Conservation (phyloP, 495 filamentous ascomycete genomes). For the Aspergillus avenaceus region DNA sequence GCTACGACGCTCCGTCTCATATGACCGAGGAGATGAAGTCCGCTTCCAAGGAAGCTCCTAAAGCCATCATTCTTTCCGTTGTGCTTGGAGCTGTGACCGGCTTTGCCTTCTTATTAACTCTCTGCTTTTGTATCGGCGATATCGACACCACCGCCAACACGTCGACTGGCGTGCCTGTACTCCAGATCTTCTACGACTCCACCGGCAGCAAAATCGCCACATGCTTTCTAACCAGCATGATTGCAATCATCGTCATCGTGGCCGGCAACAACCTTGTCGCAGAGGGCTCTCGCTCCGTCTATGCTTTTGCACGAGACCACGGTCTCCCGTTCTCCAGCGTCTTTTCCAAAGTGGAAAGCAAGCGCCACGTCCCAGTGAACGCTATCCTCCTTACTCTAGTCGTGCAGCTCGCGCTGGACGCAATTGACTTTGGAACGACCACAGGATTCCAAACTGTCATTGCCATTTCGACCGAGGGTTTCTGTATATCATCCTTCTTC, state of each 20-base stretch:
- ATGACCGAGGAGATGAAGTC: slow-evolving; percentile 52
- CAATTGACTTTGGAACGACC: slow-evolving; percentile 55
- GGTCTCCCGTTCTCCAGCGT: slow-evolving; percentile 44
- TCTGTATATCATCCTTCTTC: slow-evolving; percentile 38
- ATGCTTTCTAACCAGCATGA: slow-evolving; percentile 40
- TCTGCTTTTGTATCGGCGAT: slow-evolving; percentile 51
- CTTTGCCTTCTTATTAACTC: slow-evolving; percentile 44
- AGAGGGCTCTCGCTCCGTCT: slow-evolving; percentile 43
- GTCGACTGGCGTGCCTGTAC: slow-evolving; percentile 43
- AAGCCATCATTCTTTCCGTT: slow-evolving; percentile 53
- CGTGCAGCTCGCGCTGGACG: slow-evolving; percentile 52
- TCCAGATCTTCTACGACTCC: slow-evolving; percentile 48
- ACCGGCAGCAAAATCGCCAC: slow-evolving; percentile 40
- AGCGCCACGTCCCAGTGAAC: slow-evolving; percentile 44
- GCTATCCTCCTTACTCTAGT: slow-evolving; percentile 44
- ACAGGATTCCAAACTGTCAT: slow-evolving; percentile 57
- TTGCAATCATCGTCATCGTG: slow-evolving; percentile 38
- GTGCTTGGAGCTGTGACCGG: slow-evolving; percentile 48
- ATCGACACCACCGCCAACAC: slow-evolving; percentile 35
- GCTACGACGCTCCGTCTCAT: slow-evolving; percentile 43
- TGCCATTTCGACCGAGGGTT: slow-evolving; percentile 53
- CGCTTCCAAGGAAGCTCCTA: slow-evolving; percentile 47
- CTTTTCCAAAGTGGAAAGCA: slow-evolving; percentile 36
- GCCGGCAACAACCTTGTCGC: slow-evolving; percentile 39
- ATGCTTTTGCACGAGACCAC: slow-evolving; percentile 47